A percentile compares a stretch with the other conserved stretches of the same genome.
Conservation (phyloP, 306 rosid species). For the Cotoneaster glaucophyllus region DNA sequence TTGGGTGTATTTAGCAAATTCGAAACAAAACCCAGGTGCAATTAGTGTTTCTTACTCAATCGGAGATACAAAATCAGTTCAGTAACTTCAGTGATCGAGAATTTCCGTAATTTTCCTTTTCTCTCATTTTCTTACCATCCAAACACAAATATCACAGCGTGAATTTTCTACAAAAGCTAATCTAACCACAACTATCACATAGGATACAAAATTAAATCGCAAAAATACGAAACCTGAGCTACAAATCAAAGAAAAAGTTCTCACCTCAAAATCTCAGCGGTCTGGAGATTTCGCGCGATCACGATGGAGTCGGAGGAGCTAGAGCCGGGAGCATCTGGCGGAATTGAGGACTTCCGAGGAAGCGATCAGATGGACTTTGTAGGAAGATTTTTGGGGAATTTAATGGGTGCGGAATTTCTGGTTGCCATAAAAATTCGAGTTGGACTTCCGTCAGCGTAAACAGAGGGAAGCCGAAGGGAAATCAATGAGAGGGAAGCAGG, state of each 20-base stretch:
- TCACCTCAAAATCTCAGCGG: not conserved
- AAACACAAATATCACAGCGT: not conserved
- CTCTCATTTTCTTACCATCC: not conserved
- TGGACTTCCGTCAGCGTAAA: not conserved
- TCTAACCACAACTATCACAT: not conserved
- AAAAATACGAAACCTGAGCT: not conserved
- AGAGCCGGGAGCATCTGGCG: not conserved
- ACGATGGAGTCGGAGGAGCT: not conserved
- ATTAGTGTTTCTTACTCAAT: not conserved
- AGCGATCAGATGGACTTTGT: not conserved
- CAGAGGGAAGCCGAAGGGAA: not conserved
- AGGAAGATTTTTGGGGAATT: not conserved
- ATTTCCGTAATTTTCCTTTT: not conserved
- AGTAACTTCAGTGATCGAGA: not conserved
- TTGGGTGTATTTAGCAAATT: not conserved
- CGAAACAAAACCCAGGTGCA: not conserved
- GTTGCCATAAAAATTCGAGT: not conserved
- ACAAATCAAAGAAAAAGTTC: not conserved
- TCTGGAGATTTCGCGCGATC: not conserved
- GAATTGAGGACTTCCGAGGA: not conserved
- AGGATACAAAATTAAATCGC: not conserved
- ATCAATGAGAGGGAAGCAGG: not conserved
- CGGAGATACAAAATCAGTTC: not conserved
- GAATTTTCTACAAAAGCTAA: not conserved
- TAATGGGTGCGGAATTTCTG: not conserved